These are phyloP conservation scores for Naganishia randhawae DNA, from an alignment of 768 basidiomycete genomes.

Conservation along the genomic window DNA sequence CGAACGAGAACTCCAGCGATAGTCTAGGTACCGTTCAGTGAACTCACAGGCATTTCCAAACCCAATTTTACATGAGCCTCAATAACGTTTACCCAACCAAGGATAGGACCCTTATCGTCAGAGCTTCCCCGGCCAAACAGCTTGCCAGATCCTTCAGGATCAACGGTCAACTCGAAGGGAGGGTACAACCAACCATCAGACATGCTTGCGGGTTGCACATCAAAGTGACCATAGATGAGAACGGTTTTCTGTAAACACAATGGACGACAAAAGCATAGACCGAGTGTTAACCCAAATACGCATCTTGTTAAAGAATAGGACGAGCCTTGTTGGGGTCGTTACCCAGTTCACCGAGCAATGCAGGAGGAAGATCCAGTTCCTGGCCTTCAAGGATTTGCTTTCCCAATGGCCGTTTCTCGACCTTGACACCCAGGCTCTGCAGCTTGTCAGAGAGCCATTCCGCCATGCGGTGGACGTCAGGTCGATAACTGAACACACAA, in stretches of 20 bases:
- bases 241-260: slow-evolving; percentile 65
- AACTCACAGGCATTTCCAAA: slow-evolving; percentile 63
- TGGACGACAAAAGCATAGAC: not conserved
- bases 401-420: slow-evolving; percentile 71
- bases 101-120: slow-evolving; percentile 85
- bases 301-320: not conserved
- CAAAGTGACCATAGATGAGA: slow-evolving; percentile 88
- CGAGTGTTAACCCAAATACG: not conserved
- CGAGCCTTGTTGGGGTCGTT: slow-evolving; percentile 67
- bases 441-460: slow-evolving; percentile 73
- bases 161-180: slow-evolving; percentile 68
- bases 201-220: slow-evolving; percentile 72
- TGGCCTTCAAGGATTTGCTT: slow-evolving; percentile 69
- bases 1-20: not conserved
- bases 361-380: slow-evolving; percentile 71
- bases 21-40: too few relatives aligned
- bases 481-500: slow-evolving; percentile 65
- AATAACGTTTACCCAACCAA: slow-evolving; percentile 85
- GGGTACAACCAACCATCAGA: slow-evolving; percentile 84
- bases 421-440: slow-evolving; percentile 70
- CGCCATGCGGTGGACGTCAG: slow-evolving; percentile 80
- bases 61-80: slow-evolving; percentile 70
- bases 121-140: slow-evolving; percentile 81
- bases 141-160: slow-evolving; percentile 57
- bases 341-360: slow-evolving; percentile 75